Conservation (phyloP, 192 early-diverging fungal species). For the Coemansia sp. region DNA sequence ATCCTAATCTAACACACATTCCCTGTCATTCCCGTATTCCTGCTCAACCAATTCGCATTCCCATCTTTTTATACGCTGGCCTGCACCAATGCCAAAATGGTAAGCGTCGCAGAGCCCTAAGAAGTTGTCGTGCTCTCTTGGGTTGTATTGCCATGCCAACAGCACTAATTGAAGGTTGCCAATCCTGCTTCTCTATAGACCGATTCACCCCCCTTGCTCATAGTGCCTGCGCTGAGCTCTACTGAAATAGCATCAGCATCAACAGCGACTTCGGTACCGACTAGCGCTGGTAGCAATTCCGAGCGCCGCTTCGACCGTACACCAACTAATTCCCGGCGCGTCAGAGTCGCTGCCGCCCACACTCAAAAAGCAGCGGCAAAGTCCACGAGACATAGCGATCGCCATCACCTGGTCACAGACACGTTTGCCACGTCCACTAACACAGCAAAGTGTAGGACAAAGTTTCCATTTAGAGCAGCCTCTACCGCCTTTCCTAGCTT, state of each 20-base stretch:
- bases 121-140: neutral
- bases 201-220: neutral
- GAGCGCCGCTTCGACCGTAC: constrained; percentile 44
- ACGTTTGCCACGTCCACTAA: constrained; percentile 8
- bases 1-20: neutral
- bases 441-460: neutral
- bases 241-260: neutral
- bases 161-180: neutral
- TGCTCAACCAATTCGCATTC: neutral
- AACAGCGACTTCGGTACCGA: neutral
- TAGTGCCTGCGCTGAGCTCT: neutral
- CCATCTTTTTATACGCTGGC: neutral
- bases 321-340: constrained; percentile 19
- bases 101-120: neutral
- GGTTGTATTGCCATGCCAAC: neutral
- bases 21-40: neutral
- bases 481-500: constrained; percentile 25
- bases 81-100: constrained; percentile 1
- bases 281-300: neutral
- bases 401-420: neutral
- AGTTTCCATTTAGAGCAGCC: constrained; percentile 33
- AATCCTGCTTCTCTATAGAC: neutral
- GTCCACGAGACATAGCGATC: constrained; percentile 9
- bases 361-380: constrained; percentile 6
- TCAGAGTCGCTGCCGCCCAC: constrained; percentile 7